Evolutionary conservation across 2,329 filamentous ascomycete genomes (phyloP).

Genomic region (Metarhizium rileyi): DNA sequence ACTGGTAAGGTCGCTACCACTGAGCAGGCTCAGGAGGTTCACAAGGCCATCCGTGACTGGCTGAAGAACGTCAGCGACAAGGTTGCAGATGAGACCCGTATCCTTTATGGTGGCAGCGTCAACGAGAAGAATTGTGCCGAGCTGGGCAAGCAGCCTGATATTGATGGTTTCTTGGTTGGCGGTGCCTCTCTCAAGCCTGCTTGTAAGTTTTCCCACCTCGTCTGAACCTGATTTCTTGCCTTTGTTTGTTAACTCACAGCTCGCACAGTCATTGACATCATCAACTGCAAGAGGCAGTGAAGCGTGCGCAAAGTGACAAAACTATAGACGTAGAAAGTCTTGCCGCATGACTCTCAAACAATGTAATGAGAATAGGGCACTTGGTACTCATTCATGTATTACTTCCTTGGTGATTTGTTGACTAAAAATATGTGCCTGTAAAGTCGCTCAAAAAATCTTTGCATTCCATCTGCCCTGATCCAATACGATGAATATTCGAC

Average conservation of each 20-base stretch:
- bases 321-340: neutral
- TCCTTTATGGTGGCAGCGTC: slow-evolving; percentile 95
- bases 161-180: slow-evolving; percentile 96
- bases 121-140: slow-evolving; percentile 98
- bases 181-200: slow-evolving; percentile 95
- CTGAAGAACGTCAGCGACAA: slow-evolving; percentile 66
- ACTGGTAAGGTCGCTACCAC: slow-evolving; percentile 89
- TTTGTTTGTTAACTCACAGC: neutral
- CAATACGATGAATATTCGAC: neutral
- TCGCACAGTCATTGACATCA: slow-evolving; percentile 44
- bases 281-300: slow-evolving; percentile 44
- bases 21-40: slow-evolving; percentile 87
- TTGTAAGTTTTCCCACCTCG: slow-evolving; percentile 46
- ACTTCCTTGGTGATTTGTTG: neutral
- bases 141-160: slow-evolving; percentile 83
- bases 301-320: slow-evolving; percentile 8
- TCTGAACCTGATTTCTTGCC: neutral
- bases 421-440: neutral
- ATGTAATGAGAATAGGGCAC: neutral
- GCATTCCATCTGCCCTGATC: neutral
- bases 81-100: slow-evolving; percentile 77
- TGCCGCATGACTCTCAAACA: neutral
- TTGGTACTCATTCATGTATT: neutral
- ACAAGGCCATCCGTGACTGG: slow-evolving; percentile 86
- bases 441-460: neutral